Conservation (phyloP, 495 filamentous ascomycete species). For the Daldinia childiae region DNA sequence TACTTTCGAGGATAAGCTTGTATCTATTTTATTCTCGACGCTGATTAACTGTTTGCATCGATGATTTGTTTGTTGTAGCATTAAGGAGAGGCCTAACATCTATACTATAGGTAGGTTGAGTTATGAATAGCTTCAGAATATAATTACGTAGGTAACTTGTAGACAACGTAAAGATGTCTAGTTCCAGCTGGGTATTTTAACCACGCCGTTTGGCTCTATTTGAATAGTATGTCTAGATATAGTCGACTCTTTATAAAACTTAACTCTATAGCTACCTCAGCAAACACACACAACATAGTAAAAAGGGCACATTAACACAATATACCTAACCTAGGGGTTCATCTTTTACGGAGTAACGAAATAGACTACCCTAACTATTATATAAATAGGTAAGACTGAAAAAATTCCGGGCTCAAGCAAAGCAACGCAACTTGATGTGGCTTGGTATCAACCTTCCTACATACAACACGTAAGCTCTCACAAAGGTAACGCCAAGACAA, state of each 20-base stretch:
- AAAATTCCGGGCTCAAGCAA: neutral
- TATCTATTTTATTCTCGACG: neutral
- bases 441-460: neutral
- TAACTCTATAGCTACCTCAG: too few relatives aligned
- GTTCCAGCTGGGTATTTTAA: too few relatives aligned
- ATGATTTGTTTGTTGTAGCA: neutral
- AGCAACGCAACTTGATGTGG: neutral
- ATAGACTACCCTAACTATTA: neutral
- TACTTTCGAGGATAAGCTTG: neutral
- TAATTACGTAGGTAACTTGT: neutral
- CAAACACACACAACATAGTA: neutral
- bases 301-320: neutral
- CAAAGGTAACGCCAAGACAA: conserved; percentile 23
- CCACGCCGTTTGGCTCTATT: too few relatives aligned
- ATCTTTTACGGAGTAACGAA: neutral
- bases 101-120: neutral
- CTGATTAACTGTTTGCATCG: too few relatives aligned
- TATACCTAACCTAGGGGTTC: too few relatives aligned
- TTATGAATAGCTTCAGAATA: neutral
- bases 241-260: neutral
- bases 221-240: neutral
- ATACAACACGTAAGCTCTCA: neutral
- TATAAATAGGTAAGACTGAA: neutral
- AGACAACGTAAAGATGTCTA: too few relatives aligned
- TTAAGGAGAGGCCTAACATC: neutral